Percentiles rank a stretch among this genome's conserved stretches.
Conservation (phyloP, 1,284 basidiomycete species). For the Tylopilus microsporus region DNA sequence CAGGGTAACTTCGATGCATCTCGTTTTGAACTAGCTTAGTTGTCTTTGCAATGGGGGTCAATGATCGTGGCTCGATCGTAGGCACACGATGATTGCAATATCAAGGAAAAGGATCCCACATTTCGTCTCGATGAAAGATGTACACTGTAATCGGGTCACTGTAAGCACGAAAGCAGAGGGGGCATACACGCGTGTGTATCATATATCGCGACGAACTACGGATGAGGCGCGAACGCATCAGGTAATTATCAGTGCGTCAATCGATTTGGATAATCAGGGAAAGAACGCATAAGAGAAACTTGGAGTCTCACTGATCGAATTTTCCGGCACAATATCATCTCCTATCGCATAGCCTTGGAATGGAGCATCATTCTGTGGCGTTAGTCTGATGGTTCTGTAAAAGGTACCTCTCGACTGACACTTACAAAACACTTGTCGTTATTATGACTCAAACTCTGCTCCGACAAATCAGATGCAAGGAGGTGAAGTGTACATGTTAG, state of each 20-base stretch:
- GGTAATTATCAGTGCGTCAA: conserved; percentile 1
- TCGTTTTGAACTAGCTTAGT: not conserved
- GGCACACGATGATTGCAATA: not conserved
- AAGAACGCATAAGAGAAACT: conserved; percentile 1
- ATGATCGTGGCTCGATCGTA: not conserved
- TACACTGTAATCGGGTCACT: not conserved
- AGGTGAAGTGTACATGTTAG: no score
- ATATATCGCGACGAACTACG: not conserved
- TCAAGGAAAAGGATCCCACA: not conserved
- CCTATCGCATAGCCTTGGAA: conserved; percentile 4
- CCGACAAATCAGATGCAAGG: no score
- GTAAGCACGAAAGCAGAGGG: not conserved
- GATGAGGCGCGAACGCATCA: not conserved
- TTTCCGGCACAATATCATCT: not conserved
- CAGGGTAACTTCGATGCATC: not conserved
- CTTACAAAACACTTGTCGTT: no score
- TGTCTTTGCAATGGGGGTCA: not conserved
- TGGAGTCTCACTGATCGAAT: conserved; percentile 4
- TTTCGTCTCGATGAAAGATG: not conserved
- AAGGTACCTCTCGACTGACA: no score
- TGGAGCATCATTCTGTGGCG: not conserved
- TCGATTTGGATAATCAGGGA: conserved; percentile 13
- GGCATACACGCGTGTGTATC: not conserved
- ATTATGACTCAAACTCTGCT: no score
- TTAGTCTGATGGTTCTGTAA: not conserved